Base-by-base conservation (phyloP, 2,329 filamentous ascomycete species). In the Orbilia ellipsospora region DNA sequence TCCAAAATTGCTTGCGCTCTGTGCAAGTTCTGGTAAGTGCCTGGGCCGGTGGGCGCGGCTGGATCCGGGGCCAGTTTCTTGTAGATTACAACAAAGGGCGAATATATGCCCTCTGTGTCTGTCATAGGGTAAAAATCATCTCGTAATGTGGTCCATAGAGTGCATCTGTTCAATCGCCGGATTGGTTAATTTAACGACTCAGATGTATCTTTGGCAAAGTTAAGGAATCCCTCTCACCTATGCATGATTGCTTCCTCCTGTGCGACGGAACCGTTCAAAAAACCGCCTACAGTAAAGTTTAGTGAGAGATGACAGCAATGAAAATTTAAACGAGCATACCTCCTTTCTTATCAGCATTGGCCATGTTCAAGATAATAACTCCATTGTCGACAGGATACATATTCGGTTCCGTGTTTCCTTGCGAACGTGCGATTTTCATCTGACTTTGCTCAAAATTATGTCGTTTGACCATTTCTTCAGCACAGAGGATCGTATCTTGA, bases 171-270 rank as follows among this genome's bases (percentile, higher is more conserved):
- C 15, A n/a, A 13, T 56, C 7, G 78, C 60, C 7, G 42, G 42
- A 36, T 36, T 36, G 5, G 31, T 36, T 36, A 36, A 36, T 36
- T 36, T 10, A 36, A 10, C 3, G 31, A 36, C 10, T 10, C 1
- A 36, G 31, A 36, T 36, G 5, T 36, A 10, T 23, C 31, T 36
- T 83, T 82, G n/a, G 85, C 80, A 8, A 85, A 81, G 85, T 67
- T 59, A 26, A 60, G 10, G 3, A 85, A 88, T 51, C 89, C 86
- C 80, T 26, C 56, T 31, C 48, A 73, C 70, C 70, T 52, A 18
- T 88, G 89, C 82, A 89, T 92, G 5, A 92, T 84, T 1, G 87
- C 86, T 82, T 92, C 90, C 82, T 92, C 90, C 81, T 92, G 90
- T 0, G 90, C 89, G 31, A 87, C 81, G 65, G 88, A 84, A 42